A percentile compares a stretch with the other conserved stretches of the same genome.
Evolutionary conservation across 495 filamentous ascomycete genomes (phyloP).

Genomic region (Aeminium ludgeri): DNA sequence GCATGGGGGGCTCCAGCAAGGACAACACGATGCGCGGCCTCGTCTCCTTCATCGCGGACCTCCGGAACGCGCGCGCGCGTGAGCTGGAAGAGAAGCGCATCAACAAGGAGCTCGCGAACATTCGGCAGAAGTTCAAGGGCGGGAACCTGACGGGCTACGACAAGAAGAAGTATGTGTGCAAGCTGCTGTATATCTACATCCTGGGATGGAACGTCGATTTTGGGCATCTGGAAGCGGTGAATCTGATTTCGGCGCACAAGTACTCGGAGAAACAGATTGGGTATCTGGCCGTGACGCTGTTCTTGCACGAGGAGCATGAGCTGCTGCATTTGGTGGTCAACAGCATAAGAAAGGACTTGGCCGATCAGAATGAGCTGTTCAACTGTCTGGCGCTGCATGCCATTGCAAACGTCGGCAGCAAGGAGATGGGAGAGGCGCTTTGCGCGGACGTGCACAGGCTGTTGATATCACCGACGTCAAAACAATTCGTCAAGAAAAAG

Average conservation of each 20-base stretch:
- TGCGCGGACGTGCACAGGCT: constrained; percentile 86
- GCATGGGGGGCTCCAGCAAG: constrained; percentile 5
- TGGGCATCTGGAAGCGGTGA: constrained; percentile 94
- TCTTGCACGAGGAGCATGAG: constrained; percentile 94
- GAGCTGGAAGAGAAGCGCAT: constrained; percentile 98
- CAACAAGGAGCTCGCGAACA: constrained; percentile 98
- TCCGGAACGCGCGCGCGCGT: constrained; percentile 83
- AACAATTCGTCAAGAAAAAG: constrained; percentile 98
- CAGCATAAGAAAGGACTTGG: constrained; percentile 89
- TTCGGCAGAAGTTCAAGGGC: constrained; percentile 76
- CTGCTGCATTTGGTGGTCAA: constrained; percentile 92
- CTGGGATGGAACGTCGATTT: constrained; percentile 99
- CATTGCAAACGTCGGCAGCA: constrained; percentile 91
- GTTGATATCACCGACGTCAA: constrained; percentile 90
- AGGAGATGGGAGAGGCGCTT: constrained; percentile 92
- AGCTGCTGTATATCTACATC: constrained; percentile 98
- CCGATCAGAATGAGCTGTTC: constrained; percentile 90
- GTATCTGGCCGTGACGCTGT: constrained; percentile 92
- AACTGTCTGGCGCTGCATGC: constrained; percentile 97
- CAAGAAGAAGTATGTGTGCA: constrained; percentile 99
- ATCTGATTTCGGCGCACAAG: constrained; percentile 86
- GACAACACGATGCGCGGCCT: constrained; percentile 38
- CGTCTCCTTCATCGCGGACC: constrained; percentile 95
- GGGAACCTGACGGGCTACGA: constrained; percentile 53
- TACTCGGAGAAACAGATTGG: constrained; percentile 99